Evolutionary conservation across 2,329 filamentous ascomycete genomes (phyloP).

Genomic region (Blastomyces gilchristii): DNA sequence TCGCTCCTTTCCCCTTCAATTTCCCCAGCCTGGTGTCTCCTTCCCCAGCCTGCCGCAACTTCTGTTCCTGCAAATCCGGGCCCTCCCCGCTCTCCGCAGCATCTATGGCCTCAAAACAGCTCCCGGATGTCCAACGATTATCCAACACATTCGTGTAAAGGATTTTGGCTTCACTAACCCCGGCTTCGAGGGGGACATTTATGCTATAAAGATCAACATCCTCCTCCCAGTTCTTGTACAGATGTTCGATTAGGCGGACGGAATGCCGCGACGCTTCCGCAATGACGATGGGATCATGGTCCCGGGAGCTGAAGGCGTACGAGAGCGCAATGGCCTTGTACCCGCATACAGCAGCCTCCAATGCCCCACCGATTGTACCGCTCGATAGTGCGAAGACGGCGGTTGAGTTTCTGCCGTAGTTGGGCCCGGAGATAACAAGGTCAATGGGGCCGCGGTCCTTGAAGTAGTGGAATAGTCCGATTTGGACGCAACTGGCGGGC

Average conservation of each 20-base stretch:
- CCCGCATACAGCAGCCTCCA: constrained; percentile 65
- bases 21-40: constrained; percentile 23
- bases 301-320: constrained; percentile 79
- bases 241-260: constrained; percentile 66
- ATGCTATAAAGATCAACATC: constrained; percentile 80
- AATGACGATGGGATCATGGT: constrained; percentile 75
- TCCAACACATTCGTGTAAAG: constrained; percentile 80
- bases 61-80: constrained; percentile 58
- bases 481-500: constrained; percentile 70
- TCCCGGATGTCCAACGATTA: constrained; percentile 78
- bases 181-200: constrained; percentile 77
- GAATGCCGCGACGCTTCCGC: constrained; percentile 63
- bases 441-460: constrained; percentile 60
- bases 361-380: constrained; percentile 64
- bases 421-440: constrained; percentile 68
- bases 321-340: constrained; percentile 67
- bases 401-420: constrained; percentile 74
- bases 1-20: constrained; percentile 13
- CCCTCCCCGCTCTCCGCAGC: constrained; percentile 50
- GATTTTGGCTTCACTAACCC: constrained; percentile 60
- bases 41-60: constrained; percentile 57
- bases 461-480: constrained; percentile 72
- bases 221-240: constrained; percentile 62
- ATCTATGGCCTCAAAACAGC: constrained; percentile 74
- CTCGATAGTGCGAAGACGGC: constrained; percentile 68